Conservation (phyloP, 2,329 filamentous ascomycete species). For the Alternaria incomplexa region DNA sequence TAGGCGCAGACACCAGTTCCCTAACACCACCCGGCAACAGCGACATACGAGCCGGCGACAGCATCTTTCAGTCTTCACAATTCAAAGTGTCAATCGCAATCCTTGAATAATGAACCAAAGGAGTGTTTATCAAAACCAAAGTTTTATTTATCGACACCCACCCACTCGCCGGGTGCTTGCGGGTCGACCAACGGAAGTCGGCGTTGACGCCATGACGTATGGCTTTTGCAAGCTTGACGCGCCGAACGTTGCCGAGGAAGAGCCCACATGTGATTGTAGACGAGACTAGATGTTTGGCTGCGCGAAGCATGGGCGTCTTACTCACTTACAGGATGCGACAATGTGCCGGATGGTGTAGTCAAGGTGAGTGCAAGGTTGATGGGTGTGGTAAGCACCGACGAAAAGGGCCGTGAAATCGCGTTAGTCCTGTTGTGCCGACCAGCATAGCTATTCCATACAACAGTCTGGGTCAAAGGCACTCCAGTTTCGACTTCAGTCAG, state of each 20-base stretch:
- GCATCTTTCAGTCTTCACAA: background rate
- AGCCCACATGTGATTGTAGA: background rate
- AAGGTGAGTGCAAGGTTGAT: background rate
- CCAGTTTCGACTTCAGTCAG: too few species aligned
- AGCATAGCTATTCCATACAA: too few species aligned
- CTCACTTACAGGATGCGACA: background rate
- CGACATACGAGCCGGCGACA: conserved; percentile 12
- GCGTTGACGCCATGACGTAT: conserved; percentile 24
- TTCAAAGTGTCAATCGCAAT: rapidly evolving
- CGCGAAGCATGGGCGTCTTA: background rate
- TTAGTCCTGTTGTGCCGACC: background rate
- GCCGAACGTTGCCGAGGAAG: background rate
- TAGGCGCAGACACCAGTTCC: conserved; percentile 20
- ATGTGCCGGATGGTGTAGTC: background rate
- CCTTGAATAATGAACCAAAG: background rate
- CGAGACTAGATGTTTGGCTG: background rate
- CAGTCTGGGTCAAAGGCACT: too few species aligned
- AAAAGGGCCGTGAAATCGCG: background rate
- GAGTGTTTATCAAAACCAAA: background rate
- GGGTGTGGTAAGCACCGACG: background rate
- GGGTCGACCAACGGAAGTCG: conserved; percentile 14
- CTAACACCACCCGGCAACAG: conserved; percentile 29
- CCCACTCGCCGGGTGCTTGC: conserved; percentile 18
- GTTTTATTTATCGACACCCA: conserved; percentile 7
- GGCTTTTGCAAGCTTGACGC: conserved; percentile 18